phyloP scores from a whole-genome alignment of 1,284 basidiomycete genomes.

The Cutaneotrichosporon sp. region DNA sequence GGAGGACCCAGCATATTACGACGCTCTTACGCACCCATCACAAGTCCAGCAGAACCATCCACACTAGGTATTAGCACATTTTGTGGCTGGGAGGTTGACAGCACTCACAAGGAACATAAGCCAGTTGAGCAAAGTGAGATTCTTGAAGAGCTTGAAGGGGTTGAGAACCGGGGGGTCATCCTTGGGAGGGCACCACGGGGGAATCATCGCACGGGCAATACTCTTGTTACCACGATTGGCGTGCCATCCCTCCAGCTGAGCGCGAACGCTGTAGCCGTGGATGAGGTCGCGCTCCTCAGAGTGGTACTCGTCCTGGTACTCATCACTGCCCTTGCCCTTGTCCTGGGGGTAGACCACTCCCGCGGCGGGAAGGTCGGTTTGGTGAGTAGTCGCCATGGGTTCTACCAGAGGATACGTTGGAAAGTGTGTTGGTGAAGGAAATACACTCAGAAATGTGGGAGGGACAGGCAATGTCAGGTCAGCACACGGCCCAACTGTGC shows the following conservation, averaged over 20 bases:
- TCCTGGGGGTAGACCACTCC: not conserved
- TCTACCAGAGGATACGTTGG: no score
- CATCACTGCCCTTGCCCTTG: not conserved
- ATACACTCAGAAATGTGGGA: no score
- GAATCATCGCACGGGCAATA: not conserved
- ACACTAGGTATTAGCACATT: no score
- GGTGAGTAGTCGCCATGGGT: no score
- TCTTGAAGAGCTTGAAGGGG: constrained; percentile 45
- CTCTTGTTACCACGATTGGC: constrained; percentile 25
- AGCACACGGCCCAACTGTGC: no score
- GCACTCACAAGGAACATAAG: constrained; percentile 54
- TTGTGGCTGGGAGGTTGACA: no score
- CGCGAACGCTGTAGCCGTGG: constrained; percentile 7
- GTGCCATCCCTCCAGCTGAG: constrained; percentile 39
- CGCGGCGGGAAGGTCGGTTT: no score
- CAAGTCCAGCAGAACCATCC: constrained; percentile 60
- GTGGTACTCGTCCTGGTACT: not conserved
- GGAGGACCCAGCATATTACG: not conserved
- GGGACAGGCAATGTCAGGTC: no score
- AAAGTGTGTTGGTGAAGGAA: no score
- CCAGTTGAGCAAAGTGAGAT: constrained; percentile 52
- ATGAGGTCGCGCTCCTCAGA: not conserved
- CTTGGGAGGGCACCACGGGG: constrained; percentile 1
- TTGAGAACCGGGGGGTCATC: constrained; percentile 25
- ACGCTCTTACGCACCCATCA: constrained; percentile 16